Evolutionary conservation across 768 basidiomycete species (phyloP), one percentile per base, ranked within the genome.

Genomic region (Candolleomyces eurysporus): DNA sequence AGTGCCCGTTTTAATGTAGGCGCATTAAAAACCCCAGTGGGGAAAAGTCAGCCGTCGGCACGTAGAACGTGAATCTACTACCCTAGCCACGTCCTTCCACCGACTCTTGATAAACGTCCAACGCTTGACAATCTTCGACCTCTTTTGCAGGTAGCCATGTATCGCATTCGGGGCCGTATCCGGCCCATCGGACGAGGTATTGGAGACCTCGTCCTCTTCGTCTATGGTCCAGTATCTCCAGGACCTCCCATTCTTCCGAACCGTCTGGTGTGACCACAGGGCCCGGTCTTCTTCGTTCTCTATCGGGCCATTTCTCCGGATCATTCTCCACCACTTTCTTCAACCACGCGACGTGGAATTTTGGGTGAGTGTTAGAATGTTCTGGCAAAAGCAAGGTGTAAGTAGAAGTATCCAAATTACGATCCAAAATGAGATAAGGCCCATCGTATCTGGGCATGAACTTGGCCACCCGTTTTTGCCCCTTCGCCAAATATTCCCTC

Each of bases 281-380:
- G 0, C 46, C 60, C 5, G 74, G 73, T 17, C 48, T 22, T 2
- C 59, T 7, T 3, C 61, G 26, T 9, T 66, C 58, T 1, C 74
- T 67, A 0, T 19, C 22, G 0, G 78, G 79, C 63, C 76, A 81
- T 0, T 65, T 52, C 0, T 4, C 4, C 16, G 52, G 2, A 59
- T 81, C 68, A 53, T 79, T 79, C 0, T 69, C 49, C 0, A 60
- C 16, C 46, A 64, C 73, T 0, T 57, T 66, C 0, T 64, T 58
- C 0, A 80, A 58, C 19, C 72, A 66, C 1, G 72, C 72, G 0
- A 67, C 66, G 49, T 81, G 76, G 65, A 79, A 81, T 0, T 67
- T 73, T 0, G 74, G 73, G 58, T 72, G 72, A 1, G 71, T 65
- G 31, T 62, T n/a, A n/a, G n/a, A n/a, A n/a, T n/a, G n/a, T n/a